A percentile compares a stretch with the other conserved stretches of the same genome.
Conservation (phyloP, 164 flowering plant genomes). For the Macadamia integrifolia region DNA sequence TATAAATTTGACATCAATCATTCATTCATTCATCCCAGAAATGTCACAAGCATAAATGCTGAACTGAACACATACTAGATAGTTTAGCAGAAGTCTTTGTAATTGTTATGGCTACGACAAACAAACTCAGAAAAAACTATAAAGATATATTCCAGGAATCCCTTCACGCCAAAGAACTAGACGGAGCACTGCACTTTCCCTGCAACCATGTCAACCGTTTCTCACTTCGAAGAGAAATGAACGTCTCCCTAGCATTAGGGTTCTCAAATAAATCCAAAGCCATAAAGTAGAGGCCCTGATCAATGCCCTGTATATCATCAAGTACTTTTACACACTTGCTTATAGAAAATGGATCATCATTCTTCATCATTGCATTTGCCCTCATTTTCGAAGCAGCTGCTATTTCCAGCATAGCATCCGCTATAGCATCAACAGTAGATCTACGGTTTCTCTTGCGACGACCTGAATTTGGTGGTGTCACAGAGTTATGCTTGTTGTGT, state of each 20-base stretch:
- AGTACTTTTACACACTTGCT: constrained; percentile 66
- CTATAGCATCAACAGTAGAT: constrained; percentile 61
- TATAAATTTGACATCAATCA: too few species aligned
- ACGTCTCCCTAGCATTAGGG: constrained; percentile 57
- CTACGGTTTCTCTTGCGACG: constrained; percentile 64
- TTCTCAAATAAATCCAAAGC: constrained; percentile 70
- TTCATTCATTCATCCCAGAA: constrained; percentile 1
- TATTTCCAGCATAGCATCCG: constrained; percentile 75
- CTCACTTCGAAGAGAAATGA: constrained; percentile 56
- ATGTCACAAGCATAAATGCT: constrained; percentile 2
- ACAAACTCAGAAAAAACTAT: constrained; percentile 1
- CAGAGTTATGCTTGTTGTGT: constrained; percentile 44
- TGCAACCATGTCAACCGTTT: constrained; percentile 62
- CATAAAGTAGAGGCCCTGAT: constrained; percentile 50
- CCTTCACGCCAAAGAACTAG: constrained; percentile 23
- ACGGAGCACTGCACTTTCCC: constrained; percentile 41
- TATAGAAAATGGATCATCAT: constrained; percentile 59
- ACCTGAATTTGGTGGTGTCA: constrained; percentile 36
- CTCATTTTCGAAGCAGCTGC: constrained; percentile 84
- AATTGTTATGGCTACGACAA: neutral
- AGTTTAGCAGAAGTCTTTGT: constrained; percentile 3
- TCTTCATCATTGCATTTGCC: constrained; percentile 56
- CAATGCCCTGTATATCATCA: constrained; percentile 68
- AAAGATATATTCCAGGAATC: neutral
- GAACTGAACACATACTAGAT: constrained; percentile 9